phyloP scores from a whole-genome alignment of 208 protist species.

The Phytomonas serpens region DNA sequence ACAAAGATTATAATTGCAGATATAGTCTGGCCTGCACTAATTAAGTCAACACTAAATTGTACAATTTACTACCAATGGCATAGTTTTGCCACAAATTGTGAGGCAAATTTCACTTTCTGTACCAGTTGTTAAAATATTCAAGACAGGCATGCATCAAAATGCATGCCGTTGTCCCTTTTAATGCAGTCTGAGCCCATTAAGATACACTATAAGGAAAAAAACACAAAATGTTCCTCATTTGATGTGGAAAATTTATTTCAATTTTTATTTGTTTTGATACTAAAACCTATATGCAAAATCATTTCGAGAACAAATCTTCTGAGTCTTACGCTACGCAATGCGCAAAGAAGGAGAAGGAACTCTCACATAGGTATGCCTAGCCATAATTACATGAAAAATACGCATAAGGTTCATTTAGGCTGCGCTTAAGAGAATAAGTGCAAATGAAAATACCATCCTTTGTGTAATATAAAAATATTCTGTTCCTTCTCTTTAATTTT shows the following conservation, averaged over 20 bases:
- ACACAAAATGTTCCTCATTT: neutral
- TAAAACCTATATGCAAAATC: too few relatives aligned
- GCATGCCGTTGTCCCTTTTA: neutral
- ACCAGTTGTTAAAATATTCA: neutral
- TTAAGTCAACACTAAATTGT: neutral
- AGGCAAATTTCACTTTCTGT: neutral
- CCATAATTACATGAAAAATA: neutral
- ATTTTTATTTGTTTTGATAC: neutral
- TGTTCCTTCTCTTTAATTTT: slow-evolving; percentile 7
- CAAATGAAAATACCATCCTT: neutral
- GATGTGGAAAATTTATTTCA: neutral
- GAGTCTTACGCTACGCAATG: neutral
- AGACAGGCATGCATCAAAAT: neutral
- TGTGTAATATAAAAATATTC: neutral
- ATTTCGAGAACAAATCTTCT: neutral
- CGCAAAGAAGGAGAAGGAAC: neutral
- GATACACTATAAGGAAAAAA: neutral
- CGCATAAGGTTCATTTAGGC: neutral
- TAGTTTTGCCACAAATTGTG: neutral
- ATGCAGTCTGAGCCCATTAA: neutral
- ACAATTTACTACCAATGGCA: neutral
- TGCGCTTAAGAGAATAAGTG: neutral
- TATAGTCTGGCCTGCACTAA: neutral
- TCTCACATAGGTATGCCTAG: neutral
- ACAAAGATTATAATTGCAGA: slow-evolving; percentile 9